Conservation (phyloP, 768 basidiomycete genomes). For the Boletellus ananas region DNA sequence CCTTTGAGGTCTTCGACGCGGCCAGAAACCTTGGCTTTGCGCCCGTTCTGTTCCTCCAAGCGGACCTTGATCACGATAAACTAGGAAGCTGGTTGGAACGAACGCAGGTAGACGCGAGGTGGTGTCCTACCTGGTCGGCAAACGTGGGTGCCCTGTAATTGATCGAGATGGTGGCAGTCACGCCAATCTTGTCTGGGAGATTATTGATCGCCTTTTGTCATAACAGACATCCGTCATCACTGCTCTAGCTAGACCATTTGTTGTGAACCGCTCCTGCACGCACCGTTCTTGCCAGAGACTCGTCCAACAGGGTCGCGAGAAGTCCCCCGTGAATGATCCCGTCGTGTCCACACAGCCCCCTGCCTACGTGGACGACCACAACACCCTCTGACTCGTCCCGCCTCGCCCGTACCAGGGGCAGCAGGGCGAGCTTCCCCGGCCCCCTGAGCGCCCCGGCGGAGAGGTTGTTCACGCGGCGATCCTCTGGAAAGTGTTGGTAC, state of each 20-base stretch:
- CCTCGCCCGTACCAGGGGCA: constrained; percentile 70
- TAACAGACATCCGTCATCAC: neutral
- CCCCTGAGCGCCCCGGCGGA: constrained; percentile 84
- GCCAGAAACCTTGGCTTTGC: constrained; percentile 72
- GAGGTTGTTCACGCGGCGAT: constrained; percentile 74
- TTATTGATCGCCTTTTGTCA: constrained; percentile 69
- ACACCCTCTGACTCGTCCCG: constrained; percentile 73
- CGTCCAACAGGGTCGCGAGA: constrained; percentile 87
- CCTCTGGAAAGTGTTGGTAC: constrained; percentile 64
- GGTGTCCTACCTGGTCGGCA: constrained; percentile 69
- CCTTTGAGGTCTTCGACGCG: constrained; percentile 80
- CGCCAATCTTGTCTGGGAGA: constrained; percentile 85
- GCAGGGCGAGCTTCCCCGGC: constrained; percentile 79
- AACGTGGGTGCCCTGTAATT: constrained; percentile 85
- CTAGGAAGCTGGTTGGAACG: constrained; percentile 34
- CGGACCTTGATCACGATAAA: constrained; percentile 79
- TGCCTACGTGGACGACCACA: constrained; percentile 76
- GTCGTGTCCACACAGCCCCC: constrained; percentile 87
- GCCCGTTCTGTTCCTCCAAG: constrained; percentile 64
- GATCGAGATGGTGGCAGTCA: constrained; percentile 81
- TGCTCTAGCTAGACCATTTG: neutral
- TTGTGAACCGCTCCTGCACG: constrained; percentile 16
- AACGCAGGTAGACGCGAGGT: neutral
- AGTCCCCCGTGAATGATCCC: constrained; percentile 94
- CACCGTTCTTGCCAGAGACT: constrained; percentile 77